Evolutionary conservation across 208 protist genomes (phyloP).

Genomic region (Angomonas ambiguus): DNA sequence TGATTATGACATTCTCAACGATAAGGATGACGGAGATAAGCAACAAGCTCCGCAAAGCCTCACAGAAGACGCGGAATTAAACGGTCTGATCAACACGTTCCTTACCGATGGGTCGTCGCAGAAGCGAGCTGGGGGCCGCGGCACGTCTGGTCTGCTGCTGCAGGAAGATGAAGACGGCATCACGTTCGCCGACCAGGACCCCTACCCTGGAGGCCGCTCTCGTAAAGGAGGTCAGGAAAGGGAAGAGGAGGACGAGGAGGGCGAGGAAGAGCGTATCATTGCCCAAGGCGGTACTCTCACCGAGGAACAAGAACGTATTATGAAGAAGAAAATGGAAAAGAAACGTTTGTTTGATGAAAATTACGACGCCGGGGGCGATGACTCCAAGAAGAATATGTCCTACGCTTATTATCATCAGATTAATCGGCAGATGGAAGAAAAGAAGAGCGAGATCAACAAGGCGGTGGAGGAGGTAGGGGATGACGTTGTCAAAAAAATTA

Average conservation of each 20-base stretch:
- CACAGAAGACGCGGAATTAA: constrained; percentile 15
- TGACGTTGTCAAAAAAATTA: constrained; percentile 79
- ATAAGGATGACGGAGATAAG: constrained; percentile 12
- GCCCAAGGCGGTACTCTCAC: constrained; percentile 40
- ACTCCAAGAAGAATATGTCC: constrained; percentile 71
- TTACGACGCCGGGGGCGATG: constrained; percentile 59
- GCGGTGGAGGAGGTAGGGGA: constrained; percentile 76
- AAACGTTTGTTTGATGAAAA: constrained; percentile 84
- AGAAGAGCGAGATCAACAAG: constrained; percentile 75
- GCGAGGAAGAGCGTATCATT: constrained; percentile 40
- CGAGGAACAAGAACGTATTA: constrained; percentile 68
- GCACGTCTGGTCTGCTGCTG: not conserved
- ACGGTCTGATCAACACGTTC: constrained; percentile 22
- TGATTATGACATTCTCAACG: constrained; percentile 7
- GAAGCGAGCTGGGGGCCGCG: not conserved
- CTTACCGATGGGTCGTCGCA: constrained; percentile 4
- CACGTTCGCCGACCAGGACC: not conserved
- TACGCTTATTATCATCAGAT: constrained; percentile 77
- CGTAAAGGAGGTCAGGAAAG: constrained; percentile 13
- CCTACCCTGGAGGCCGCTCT: not conserved
- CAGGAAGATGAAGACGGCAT: constrained; percentile 4
- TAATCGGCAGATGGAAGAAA: constrained; percentile 77
- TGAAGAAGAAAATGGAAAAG: constrained; percentile 90
- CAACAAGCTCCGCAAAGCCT: not conserved
- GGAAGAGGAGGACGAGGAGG: constrained; percentile 21